Evolutionary conservation across 2,329 filamentous ascomycete species (phyloP).

Genomic region (Nemania sp.): DNA sequence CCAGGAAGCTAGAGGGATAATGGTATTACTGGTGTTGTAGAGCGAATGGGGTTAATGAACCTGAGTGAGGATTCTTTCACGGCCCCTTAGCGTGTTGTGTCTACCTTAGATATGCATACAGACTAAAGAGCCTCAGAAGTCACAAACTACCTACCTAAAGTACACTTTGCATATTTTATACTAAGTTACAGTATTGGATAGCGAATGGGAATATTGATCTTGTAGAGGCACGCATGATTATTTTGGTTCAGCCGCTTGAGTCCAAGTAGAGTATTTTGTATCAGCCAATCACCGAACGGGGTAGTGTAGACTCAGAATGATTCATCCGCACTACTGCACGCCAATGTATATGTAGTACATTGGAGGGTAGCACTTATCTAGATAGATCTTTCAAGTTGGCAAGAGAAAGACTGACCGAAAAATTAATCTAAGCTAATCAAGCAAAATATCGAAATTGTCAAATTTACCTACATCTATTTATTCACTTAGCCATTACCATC

Average conservation of each 20-base stretch:
- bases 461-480: not conserved
- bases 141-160: no score
- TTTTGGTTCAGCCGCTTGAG: constrained; percentile 18
- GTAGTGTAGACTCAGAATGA: constrained; percentile 44
- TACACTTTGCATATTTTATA: no score
- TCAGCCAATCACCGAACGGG: constrained; percentile 39
- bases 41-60: no score
- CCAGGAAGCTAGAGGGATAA: no score
- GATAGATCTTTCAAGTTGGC: not conserved
- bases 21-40: no score
- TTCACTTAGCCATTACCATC: not conserved
- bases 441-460: not conserved
- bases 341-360: not conserved
- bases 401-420: not conserved
- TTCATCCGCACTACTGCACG: constrained; percentile 43
- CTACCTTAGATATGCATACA: no score
- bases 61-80: no score
- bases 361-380: no score
- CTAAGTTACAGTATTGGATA: no score
- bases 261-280: not conserved
- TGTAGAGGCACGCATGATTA: not conserved
- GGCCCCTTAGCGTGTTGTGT: no score
- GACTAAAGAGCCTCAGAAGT: no score
- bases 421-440: not conserved
- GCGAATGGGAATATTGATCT: no score